Evolutionary conservation across 345 rosid species (phyloP), one percentile per base, ranked within the genome.

Genomic region (Gossypium rotundifolium): DNA sequence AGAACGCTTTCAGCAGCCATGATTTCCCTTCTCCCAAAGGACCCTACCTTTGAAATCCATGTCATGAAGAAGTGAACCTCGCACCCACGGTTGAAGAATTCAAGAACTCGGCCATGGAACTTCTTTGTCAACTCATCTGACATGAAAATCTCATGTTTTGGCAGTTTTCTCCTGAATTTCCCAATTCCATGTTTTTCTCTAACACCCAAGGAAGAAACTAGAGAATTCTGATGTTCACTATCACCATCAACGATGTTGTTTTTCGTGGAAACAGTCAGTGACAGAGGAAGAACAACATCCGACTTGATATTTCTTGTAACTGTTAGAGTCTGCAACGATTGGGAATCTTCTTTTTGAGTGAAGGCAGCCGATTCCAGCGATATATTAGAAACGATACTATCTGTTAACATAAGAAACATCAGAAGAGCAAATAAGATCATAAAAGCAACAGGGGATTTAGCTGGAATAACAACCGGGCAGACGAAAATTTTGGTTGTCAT

Each of bases 41-140:
- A 76, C 3, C 59, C 75, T 1, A 79, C 92, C 9, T 87, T 83
- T 11, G 97, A 88, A 75, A 94, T 86, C 98, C 96, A 94, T 53
- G 91, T 90, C 98, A 90, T 89, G 85, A 86, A 94, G 78, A 91
- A 86, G 73, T 77, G 85, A 61, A 85, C 79, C 22, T 82, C 86
- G n/a, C 97, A 92, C 3, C 71, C 57, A 1, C 80, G 64, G 74
- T 78, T 49, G 51, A 92, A 85, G 79, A 91, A 90, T 18, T 82
- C 71, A 13, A 82, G 49, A 74, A 86, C 84, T 42, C 90, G 84
- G 5, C 81, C 72, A 14, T 88, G 91, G 65, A 92, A 94, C 70
- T 76, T 70, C 81, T 58, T 44, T 25, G 90, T 82, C 58, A 81
- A 16, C 53, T 83, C 69, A 13, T 85, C 79, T 29, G 97, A 85